phyloP scores from a whole-genome alignment of 2,329 filamentous ascomycete genomes.

The Trichoderma semiorbis region DNA sequence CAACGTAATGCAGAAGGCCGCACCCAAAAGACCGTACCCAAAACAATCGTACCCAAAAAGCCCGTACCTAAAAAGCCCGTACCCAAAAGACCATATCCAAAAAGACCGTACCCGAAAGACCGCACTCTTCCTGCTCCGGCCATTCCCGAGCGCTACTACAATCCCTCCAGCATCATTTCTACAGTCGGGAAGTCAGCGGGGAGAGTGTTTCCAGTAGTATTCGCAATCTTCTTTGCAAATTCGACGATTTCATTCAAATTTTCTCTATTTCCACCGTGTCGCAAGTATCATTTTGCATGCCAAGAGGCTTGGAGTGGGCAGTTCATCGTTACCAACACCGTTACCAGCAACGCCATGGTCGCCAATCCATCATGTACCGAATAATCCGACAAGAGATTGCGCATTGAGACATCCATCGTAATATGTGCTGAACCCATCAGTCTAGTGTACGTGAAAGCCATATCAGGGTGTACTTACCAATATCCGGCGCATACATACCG shows the following conservation, averaged over 20 bases:
- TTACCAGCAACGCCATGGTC: conserved; percentile 3
- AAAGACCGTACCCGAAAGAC: not conserved
- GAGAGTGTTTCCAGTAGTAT: not conserved
- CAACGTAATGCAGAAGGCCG: not conserved
- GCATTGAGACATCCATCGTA: conserved; percentile 6
- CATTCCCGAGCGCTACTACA: not conserved
- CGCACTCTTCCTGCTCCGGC: not conserved
- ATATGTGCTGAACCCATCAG: not conserved
- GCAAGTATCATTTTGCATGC: not conserved
- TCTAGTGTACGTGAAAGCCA: not conserved
- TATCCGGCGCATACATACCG: not conserved
- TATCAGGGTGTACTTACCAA: not conserved
- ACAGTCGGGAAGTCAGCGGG: not conserved
- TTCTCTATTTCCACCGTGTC: not conserved
- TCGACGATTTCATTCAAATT: not conserved
- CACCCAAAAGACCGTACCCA: no score
- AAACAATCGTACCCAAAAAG: no score
- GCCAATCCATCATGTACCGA: not conserved
- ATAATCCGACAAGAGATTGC: not conserved
- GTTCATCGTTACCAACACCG: not conserved
- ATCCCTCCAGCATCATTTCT: not conserved
- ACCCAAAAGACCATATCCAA: not conserved
- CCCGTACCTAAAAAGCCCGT: no score
- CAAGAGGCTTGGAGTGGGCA: conserved; percentile 1
- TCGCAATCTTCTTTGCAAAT: not conserved